A percentile compares a stretch with the other conserved stretches of the same genome.
Conservation (phyloP, 2,329 filamentous ascomycete genomes). For the Drechslerella coelobrocha region DNA sequence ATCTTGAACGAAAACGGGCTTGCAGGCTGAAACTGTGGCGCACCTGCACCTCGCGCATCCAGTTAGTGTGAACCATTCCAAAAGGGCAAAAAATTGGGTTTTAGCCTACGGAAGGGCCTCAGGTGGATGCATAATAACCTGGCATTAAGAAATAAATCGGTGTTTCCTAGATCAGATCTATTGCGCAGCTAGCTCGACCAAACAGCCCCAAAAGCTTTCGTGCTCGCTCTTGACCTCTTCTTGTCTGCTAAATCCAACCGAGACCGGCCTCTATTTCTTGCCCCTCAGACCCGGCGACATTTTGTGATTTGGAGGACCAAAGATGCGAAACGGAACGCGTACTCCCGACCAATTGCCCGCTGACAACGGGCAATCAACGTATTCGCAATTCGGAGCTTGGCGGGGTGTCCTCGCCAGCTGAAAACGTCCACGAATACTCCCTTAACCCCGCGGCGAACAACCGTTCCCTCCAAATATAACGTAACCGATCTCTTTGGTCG, state of each 20-base stretch:
- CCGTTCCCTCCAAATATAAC: constrained; percentile 5
- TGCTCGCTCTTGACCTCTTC: constrained; percentile 2
- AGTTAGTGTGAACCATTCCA: constrained; percentile 30
- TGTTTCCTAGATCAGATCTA: constrained; percentile 45
- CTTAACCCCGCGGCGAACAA: constrained; percentile 41
- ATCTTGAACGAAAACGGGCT: constrained; percentile 47
- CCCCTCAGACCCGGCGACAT: constrained; percentile 13
- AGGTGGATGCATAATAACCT: constrained; percentile 34
- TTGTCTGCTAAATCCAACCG: not conserved
- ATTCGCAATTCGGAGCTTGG: constrained; percentile 51
- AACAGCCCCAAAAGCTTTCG: not conserved
- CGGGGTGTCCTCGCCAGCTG: constrained; percentile 26
- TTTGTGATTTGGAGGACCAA: constrained; percentile 25
- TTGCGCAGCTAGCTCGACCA: not conserved
- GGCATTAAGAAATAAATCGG: constrained; percentile 34
- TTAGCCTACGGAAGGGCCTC: not conserved
- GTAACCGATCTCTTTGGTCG: not conserved
- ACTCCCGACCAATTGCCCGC: constrained; percentile 30
- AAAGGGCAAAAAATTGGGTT: constrained; percentile 24
- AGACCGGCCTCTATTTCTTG: not conserved
- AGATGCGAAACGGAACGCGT: constrained; percentile 14
- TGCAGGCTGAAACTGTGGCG: constrained; percentile 50
- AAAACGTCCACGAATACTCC: constrained; percentile 19
- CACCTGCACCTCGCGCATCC: constrained; percentile 44
- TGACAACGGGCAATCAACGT: constrained; percentile 20